These are phyloP conservation scores for Westerdykella sp. DNA, from an alignment of 2,329 filamentous ascomycete genomes.

Conservation along the genomic window DNA sequence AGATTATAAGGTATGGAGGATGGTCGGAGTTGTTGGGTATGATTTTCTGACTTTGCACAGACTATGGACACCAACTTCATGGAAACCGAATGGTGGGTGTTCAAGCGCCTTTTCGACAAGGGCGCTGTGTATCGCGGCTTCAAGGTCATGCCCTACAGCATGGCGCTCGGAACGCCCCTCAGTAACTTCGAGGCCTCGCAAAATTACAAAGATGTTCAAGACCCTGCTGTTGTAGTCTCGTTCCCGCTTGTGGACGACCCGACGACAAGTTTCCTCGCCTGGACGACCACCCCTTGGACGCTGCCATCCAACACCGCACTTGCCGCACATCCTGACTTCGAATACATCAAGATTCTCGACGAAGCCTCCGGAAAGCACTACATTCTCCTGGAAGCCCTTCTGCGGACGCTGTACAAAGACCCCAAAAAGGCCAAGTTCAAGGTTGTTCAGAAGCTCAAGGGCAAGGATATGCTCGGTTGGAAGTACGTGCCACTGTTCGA, in stretches of 20 bases:
- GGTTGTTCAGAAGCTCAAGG: conserved; percentile 70
- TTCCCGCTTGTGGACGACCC: conserved; percentile 78
- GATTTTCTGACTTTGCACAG: conserved; percentile 37
- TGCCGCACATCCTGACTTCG: conserved; percentile 73
- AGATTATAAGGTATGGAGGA: conserved; percentile 69
- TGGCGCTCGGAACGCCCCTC: conserved; percentile 77
- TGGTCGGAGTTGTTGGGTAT: not conserved
- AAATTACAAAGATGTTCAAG: conserved; percentile 89
- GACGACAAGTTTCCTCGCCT: conserved; percentile 69
- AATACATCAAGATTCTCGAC: conserved; percentile 82
- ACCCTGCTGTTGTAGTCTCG: conserved; percentile 81
- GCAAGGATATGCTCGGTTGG: conserved; percentile 80
- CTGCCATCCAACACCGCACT: conserved; percentile 74
- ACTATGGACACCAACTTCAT: conserved; percentile 95
- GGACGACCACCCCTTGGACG: conserved; percentile 89
- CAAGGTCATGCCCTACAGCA: conserved; percentile 92
- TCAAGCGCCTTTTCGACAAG: conserved; percentile 89
- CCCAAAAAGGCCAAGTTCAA: conserved; percentile 93
- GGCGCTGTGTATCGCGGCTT: conserved; percentile 83
- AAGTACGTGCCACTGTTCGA: conserved; percentile 83
- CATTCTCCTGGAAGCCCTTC: conserved; percentile 73
- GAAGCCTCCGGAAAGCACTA: conserved; percentile 77
- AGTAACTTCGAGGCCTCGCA: conserved; percentile 93
- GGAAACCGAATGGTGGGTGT: conserved; percentile 96
- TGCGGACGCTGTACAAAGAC: conserved; percentile 84